Conservation (phyloP, 2,329 filamentous ascomycete species). For the Zymoseptoria ardabiliae region DNA sequence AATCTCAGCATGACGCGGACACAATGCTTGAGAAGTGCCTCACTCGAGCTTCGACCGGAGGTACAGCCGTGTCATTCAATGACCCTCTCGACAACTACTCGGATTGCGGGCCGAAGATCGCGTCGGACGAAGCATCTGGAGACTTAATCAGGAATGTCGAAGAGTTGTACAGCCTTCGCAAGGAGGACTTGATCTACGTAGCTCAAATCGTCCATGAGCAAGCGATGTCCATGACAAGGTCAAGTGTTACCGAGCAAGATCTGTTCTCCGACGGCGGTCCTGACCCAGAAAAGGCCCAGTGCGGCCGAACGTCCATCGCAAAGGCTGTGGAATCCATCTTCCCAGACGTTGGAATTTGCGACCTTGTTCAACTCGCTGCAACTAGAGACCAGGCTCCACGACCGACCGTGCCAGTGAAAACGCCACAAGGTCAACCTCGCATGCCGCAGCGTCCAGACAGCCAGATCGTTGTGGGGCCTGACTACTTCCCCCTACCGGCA, state of each 20-base stretch:
- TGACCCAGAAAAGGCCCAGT: not conserved
- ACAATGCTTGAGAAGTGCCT: not conserved
- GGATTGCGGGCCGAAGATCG: not conserved
- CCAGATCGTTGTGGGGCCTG: constrained; percentile 26
- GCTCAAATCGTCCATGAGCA: constrained; percentile 31
- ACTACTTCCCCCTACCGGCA: constrained; percentile 54
- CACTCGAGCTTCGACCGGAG: not conserved
- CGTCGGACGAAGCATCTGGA: constrained; percentile 2
- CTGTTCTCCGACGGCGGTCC: not conserved
- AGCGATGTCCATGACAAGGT: constrained; percentile 6
- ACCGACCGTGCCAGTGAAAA: constrained; percentile 11
- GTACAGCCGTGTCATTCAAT: not conserved
- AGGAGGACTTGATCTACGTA: constrained; percentile 26
- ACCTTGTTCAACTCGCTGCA: constrained; percentile 23
- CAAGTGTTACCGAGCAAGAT: not conserved
- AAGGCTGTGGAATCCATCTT: constrained; percentile 9
- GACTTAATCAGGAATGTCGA: constrained; percentile 4
- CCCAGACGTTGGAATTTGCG: constrained; percentile 12
- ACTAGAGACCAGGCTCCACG: constrained; percentile 17
- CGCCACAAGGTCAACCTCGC: constrained; percentile 24
- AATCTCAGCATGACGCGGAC: not conserved
- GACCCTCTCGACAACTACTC: not conserved
- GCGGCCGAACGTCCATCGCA: not conserved
- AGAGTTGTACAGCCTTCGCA: constrained; percentile 17
- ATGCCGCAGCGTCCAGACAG: constrained; percentile 22